phyloP scores from a whole-genome alignment of 148 eudicot genomes.

The Silene latifolia region DNA sequence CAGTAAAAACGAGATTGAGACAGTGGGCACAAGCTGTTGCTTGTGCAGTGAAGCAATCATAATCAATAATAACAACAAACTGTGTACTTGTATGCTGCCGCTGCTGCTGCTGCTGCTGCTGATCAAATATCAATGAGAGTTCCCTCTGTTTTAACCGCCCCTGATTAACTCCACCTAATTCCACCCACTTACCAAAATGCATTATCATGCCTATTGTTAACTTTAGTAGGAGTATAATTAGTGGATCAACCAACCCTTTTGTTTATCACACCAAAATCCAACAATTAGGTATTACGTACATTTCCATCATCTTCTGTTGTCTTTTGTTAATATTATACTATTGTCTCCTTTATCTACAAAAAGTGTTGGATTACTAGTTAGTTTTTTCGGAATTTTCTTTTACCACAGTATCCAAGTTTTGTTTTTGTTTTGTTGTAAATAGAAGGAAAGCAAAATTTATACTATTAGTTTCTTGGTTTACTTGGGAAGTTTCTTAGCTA shows the following conservation, averaged over 20 bases:
- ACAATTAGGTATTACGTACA: slow-evolving; percentile 12
- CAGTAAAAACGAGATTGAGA: slow-evolving; percentile 69
- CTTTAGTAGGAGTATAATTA: not conserved
- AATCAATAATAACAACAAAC: not conserved
- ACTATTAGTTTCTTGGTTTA: too few species aligned
- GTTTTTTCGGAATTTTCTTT: too few species aligned
- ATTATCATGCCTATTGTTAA: not conserved
- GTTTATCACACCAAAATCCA: slow-evolving; percentile 3
- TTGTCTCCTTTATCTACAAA: too few species aligned
- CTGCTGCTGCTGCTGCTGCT: not conserved
- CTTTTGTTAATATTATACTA: not conserved
- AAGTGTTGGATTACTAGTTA: too few species aligned
- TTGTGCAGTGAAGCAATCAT: slow-evolving; percentile 70
- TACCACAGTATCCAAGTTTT: too few species aligned
- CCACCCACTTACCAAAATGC: not conserved
- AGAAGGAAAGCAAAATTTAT: too few species aligned
- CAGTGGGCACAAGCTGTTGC: slow-evolving; percentile 95
- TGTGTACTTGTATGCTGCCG: not conserved
- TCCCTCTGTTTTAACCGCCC: slow-evolving; percentile 8
- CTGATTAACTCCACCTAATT: not conserved
- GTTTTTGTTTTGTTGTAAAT: too few species aligned
- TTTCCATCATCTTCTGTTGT: not conserved
- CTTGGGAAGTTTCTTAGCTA: too few species aligned
- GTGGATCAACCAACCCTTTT: slow-evolving; percentile 1
- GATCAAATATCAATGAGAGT: not conserved